These are phyloP conservation scores for Lipomyces oligophaga DNA, from an alignment of 805 yeast genomes.

Conservation along the genomic window DNA sequence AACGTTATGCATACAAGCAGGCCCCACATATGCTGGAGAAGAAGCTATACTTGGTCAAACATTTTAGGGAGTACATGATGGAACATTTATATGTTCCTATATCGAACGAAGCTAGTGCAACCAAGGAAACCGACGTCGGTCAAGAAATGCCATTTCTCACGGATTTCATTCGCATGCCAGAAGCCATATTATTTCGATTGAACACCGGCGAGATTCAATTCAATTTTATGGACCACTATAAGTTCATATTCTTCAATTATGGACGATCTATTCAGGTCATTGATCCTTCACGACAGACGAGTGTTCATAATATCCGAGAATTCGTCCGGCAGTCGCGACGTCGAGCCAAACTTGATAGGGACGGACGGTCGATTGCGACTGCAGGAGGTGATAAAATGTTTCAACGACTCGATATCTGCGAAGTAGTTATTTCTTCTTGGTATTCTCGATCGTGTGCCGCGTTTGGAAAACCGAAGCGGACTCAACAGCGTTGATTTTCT, in stretches of 20 bases:
- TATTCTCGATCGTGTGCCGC: no score
- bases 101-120: slow-evolving; percentile 52
- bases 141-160: slow-evolving; percentile 54
- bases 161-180: slow-evolving; percentile 73
- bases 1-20: not conserved
- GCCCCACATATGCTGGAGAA: slow-evolving; percentile 39
- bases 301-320: slow-evolving; percentile 5
- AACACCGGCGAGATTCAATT: slow-evolving; percentile 91
- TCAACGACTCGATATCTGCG: not conserved
- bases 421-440: no score
- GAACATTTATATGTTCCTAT: slow-evolving; percentile 59
- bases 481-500: no score
- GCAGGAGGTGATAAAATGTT: no score
- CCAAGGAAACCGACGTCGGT: not conserved
- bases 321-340: no score
- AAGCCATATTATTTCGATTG: slow-evolving; percentile 85
- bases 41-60: slow-evolving; percentile 79
- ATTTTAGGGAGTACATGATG: slow-evolving; percentile 88
- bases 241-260: slow-evolving; percentile 69
- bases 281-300: slow-evolving; percentile 44
- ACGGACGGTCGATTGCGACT: no score
- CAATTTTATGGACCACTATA: slow-evolving; percentile 93
- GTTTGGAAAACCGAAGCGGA: no score
- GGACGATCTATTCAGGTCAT: slow-evolving; percentile 79
- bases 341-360: slow-evolving; percentile 10